A percentile compares a stretch with the other conserved stretches of the same genome.
Evolutionary conservation across 768 basidiomycete species (phyloP).

Genomic region (Mycena rebaudengoi): DNA sequence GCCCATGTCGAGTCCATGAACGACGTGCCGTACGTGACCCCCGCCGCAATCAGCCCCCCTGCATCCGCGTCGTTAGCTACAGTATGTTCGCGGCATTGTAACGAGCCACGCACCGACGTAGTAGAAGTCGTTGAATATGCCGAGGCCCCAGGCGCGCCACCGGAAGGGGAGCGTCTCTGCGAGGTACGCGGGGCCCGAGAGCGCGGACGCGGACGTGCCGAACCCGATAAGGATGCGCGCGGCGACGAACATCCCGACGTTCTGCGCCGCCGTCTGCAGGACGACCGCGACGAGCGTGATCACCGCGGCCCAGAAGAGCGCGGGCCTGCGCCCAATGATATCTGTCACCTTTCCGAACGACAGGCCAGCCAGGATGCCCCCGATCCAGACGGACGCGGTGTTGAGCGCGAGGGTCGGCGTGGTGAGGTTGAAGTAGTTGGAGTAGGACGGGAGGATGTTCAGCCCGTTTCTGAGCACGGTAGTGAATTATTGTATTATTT

Average conservation of each 20-base stretch:
- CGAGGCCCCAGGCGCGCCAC: conserved; percentile 33
- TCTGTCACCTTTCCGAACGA: conserved; percentile 33
- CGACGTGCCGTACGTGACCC: conserved; percentile 40
- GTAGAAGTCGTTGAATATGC: conserved; percentile 34
- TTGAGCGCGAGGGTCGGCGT: conserved; percentile 21
- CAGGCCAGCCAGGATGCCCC: conserved; percentile 32
- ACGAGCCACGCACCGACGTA: conserved; percentile 26
- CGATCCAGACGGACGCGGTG: conserved; percentile 33
- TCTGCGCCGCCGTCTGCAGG: conserved; percentile 33
- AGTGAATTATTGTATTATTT: too few relatives aligned
- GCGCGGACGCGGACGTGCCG: conserved; percentile 31
- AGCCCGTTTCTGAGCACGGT: conserved; percentile 26
- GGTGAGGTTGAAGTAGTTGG: conserved; percentile 25
- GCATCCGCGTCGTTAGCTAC: not conserved
- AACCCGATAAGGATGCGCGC: conserved; percentile 32
- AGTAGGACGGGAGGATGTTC: conserved; percentile 31
- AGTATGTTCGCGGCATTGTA: too few relatives aligned
- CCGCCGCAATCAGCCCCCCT: conserved; percentile 27
- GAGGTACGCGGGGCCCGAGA: conserved; percentile 31
- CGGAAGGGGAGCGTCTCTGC: conserved; percentile 30
- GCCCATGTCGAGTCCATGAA: conserved; percentile 40
- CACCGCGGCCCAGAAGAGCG: conserved; percentile 31
- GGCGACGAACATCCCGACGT: conserved; percentile 32
- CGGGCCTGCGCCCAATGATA: conserved; percentile 28
- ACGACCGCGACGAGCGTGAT: conserved; percentile 28